A percentile compares a stretch with the other conserved stretches of the same genome.
phyloP scores from a whole-genome alignment of 129 eudicot species.

The Flaveria bidentis region DNA sequence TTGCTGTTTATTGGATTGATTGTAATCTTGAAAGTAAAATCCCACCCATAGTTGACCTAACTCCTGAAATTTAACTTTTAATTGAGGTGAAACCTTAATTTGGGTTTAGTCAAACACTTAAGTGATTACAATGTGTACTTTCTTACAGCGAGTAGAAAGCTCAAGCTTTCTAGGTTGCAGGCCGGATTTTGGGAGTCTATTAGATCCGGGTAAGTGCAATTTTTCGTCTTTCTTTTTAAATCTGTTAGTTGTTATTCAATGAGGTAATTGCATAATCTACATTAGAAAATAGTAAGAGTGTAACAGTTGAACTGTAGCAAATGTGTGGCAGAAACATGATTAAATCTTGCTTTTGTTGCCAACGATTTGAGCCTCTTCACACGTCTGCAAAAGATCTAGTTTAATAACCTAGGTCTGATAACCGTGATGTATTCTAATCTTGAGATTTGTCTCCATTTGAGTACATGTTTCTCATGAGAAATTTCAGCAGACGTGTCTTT shows the following conservation, averaged over 20 bases:
- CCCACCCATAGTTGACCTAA: neutral
- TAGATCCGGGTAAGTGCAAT: constrained; percentile 72
- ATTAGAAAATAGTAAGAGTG: neutral
- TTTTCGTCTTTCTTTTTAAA: neutral
- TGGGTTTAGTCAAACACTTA: neutral
- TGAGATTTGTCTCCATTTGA: constrained; percentile 2
- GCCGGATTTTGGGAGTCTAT: constrained; percentile 89
- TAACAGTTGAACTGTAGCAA: neutral
- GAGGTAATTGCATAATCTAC: neutral
- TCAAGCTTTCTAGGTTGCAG: constrained; percentile 47
- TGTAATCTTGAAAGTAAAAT: neutral
- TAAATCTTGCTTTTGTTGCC: neutral
- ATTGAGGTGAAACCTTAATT: neutral
- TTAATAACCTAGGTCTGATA: neutral
- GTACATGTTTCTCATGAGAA: constrained; percentile 6
- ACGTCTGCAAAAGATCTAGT: neutral
- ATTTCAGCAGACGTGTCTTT: constrained; percentile 14
- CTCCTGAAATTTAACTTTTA: neutral
- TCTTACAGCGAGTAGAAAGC: constrained; percentile 61
- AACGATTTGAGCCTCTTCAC: neutral
- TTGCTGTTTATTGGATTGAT: neutral
- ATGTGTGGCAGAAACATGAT: neutral
- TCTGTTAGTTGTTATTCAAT: neutral
- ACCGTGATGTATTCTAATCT: neutral
- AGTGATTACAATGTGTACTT: neutral